Conservation (phyloP, 2,329 filamentous ascomycete species). For the Tolypocladium cylindrosporum region DNA sequence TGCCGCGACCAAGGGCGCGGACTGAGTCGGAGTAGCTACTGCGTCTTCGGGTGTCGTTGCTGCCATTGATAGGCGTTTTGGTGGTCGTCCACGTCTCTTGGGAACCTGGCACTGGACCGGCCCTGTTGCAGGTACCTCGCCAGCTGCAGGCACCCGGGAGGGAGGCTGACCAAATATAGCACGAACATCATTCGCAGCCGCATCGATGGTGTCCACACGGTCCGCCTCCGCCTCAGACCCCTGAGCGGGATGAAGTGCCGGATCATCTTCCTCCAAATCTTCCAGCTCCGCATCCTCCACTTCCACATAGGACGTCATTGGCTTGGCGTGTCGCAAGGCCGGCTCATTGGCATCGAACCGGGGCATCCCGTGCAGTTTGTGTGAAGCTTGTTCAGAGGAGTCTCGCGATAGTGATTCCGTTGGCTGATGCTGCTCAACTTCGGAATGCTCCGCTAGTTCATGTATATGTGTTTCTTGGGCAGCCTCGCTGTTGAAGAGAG, state of each 20-base stretch:
- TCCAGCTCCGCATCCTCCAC: constrained; percentile 30
- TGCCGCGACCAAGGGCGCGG: background rate
- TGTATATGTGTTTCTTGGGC: constrained; percentile 12
- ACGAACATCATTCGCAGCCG: constrained; percentile 26
- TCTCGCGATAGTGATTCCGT: background rate
- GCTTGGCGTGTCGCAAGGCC: constrained; percentile 40
- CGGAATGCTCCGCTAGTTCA: constrained; percentile 4
- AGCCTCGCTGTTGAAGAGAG: constrained; percentile 28
- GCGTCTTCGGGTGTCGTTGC: constrained; percentile 1
- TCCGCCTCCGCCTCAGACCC: constrained; percentile 1
- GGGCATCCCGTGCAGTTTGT: constrained; percentile 9
- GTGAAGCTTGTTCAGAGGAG: constrained; percentile 8
- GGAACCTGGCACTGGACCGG: background rate
- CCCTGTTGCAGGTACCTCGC: background rate
- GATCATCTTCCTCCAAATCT: constrained; percentile 32
- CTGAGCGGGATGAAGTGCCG: constrained; percentile 13
- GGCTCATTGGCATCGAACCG: constrained; percentile 36
- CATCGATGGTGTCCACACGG: constrained; percentile 22
- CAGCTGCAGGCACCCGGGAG: background rate
- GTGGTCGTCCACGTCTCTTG: constrained; percentile 21
- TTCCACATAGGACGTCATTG: constrained; percentile 40
- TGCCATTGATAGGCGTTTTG: constrained; percentile 13
- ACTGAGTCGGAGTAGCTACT: background rate
- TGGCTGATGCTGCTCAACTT: constrained; percentile 9
- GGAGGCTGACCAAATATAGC: constrained; percentile 12